These are phyloP conservation scores for Onygenales sp. DNA, from an alignment of 2,329 filamentous ascomycete species.

Conservation along the genomic window DNA sequence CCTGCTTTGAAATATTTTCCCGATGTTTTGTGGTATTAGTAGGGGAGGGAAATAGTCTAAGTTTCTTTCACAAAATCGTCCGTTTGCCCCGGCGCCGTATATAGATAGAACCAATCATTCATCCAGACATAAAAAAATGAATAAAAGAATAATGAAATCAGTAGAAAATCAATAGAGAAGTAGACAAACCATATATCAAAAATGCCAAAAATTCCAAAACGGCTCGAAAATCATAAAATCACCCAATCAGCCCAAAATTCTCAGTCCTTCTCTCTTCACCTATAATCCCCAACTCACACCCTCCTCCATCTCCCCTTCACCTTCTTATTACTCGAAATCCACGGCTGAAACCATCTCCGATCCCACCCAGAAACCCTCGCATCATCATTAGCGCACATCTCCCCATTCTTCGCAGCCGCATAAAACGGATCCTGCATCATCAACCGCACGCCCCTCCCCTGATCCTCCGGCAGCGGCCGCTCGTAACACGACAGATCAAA, in stretches of 20 bases:
- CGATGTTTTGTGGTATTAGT: no score
- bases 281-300: neutral
- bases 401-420: slow-evolving; percentile 11
- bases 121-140: no score
- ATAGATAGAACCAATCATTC: no score
- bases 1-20: no score
- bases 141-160: no score
- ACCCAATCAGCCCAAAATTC: neutral
- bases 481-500: slow-evolving; percentile 36
- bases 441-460: slow-evolving; percentile 23
- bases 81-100: no score
- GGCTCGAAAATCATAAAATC: neutral
- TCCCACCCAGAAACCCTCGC: slow-evolving; percentile 26
- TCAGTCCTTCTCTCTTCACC: neutral
- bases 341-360: slow-evolving; percentile 23
- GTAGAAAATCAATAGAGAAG: no score
- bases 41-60: no score
- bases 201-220: neutral
- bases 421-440: slow-evolving; percentile 25
- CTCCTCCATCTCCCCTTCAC: slow-evolving; percentile 22
- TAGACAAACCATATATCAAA: neutral
- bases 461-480: slow-evolving; percentile 26
- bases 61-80: no score
- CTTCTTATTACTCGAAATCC: slow-evolving; percentile 15
- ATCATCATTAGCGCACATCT: slow-evolving; percentile 14